Evolutionary conservation across 257 asterid genomes (phyloP), one percentile per base, ranked within the genome.

Genomic region (Anisodus acutangulus): DNA sequence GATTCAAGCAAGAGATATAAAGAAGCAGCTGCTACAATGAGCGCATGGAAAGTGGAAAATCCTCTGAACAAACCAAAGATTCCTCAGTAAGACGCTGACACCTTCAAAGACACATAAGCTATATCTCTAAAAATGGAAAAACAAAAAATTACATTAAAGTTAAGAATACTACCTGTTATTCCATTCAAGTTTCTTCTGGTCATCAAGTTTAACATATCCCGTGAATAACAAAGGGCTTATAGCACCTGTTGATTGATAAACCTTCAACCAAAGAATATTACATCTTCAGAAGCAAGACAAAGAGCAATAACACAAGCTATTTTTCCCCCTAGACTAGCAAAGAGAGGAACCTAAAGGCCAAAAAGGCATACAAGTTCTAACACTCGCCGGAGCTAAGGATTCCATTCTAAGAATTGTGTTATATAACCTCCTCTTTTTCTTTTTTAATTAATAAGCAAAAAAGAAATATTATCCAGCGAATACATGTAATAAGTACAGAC

Each of bases 11-110:
- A 84, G 88, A 96, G 91, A 92, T 92, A 92, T 15, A 93, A 87
- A 83, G 98, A 89, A 88, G 89, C 94, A 83, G 87, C 87, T 47
- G 95, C 91, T 69, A 88, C 98, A 47, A 92, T 82, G 81, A 96
- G 69, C 31, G 99, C 97, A 67, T 96, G 99, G 87, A 94, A 91
- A 80, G 97, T 94, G 84, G 99, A 96, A 92, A 96, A 94, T 0
- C 97, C 98, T 90, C 99, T 96, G 94, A 85, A 58, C 17, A 78
- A 26, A 16, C 49, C 45, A 86, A 58, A 39, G 57, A 80, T 43
- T 64, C 41, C 57, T 53, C 37, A 79, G 39, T 83, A 63, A 83
- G 80, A 67, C 37, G 64, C 78, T 63, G 83, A 13, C 84, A 71
- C 57, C 78, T 82, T 43, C 86, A 82, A 31, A 31, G 35, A 31